phyloP scores from a whole-genome alignment of 495 filamentous ascomycete genomes.

The Penicillium pancosmium region DNA sequence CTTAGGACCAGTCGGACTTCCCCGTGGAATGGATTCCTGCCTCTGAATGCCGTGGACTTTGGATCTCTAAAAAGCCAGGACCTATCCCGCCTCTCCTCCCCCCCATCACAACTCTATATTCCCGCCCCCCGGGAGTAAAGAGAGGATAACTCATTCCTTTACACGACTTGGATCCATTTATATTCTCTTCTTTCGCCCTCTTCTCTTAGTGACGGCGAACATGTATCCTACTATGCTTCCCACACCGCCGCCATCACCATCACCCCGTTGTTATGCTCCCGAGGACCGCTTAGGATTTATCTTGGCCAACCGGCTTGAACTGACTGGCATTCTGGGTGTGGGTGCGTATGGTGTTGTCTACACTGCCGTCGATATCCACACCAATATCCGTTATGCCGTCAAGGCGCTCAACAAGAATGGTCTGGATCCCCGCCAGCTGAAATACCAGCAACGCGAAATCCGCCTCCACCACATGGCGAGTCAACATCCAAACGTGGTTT shows the following conservation, averaged over 20 bases:
- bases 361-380: constrained; percentile 85
- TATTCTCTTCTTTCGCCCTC: constrained; percentile 15
- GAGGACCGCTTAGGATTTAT: constrained; percentile 88
- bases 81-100: neutral
- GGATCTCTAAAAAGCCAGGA: constrained; percentile 12
- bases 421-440: constrained; percentile 81
- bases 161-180: constrained; percentile 18
- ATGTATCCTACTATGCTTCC: constrained; percentile 59
- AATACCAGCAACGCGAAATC: constrained; percentile 93
- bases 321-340: constrained; percentile 84
- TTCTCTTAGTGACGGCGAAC: constrained; percentile 11
- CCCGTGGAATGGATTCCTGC: constrained; percentile 25
- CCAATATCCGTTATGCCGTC: constrained; percentile 83
- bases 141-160: neutral
- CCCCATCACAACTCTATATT: constrained; percentile 7
- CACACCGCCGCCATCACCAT: constrained; percentile 61
- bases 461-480: constrained; percentile 86
- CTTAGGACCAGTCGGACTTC: constrained; percentile 9
- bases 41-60: constrained; percentile 20
- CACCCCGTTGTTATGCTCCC: constrained; percentile 58
- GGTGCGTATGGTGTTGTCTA: constrained; percentile 98
- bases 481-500: constrained; percentile 89
- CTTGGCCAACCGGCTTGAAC: constrained; percentile 78
- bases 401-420: constrained; percentile 94
- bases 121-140: constrained; percentile 2